phyloP scores from a whole-genome alignment of 2,329 filamentous ascomycete species.

The Sarocladiaceae sp. region DNA sequence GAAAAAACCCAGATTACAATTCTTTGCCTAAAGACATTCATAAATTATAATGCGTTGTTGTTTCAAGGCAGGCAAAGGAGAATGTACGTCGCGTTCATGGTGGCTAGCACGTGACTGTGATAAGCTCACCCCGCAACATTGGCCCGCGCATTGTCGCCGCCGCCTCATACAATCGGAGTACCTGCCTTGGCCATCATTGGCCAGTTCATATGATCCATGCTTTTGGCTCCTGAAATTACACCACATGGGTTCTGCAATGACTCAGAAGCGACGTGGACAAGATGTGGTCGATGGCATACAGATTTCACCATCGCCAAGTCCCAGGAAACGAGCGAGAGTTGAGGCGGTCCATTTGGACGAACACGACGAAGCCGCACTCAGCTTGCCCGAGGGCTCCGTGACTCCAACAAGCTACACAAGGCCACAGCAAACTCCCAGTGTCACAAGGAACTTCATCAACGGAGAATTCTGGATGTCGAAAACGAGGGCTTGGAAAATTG shows the following conservation, averaged over 20 bases:
- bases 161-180: neutral
- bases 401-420: neutral
- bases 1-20: too few species aligned
- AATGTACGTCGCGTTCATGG: too few species aligned
- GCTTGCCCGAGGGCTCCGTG: neutral
- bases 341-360: neutral
- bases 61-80: too few species aligned
- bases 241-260: neutral
- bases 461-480: neutral
- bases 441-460: neutral
- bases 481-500: neutral
- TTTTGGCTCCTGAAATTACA: neutral
- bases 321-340: neutral
- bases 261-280: neutral
- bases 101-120: neutral
- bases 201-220: neutral
- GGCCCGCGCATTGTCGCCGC: neutral
- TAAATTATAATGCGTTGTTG: too few species aligned
- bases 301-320: neutral
- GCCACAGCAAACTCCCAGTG: neutral
- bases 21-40: too few species aligned
- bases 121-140: neutral
- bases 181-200: neutral
- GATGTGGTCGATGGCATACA: neutral
- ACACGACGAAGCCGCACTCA: neutral